Base-by-base conservation (phyloP, 2,329 filamentous ascomycete genomes). In the Verticillium nubilum region DNA sequence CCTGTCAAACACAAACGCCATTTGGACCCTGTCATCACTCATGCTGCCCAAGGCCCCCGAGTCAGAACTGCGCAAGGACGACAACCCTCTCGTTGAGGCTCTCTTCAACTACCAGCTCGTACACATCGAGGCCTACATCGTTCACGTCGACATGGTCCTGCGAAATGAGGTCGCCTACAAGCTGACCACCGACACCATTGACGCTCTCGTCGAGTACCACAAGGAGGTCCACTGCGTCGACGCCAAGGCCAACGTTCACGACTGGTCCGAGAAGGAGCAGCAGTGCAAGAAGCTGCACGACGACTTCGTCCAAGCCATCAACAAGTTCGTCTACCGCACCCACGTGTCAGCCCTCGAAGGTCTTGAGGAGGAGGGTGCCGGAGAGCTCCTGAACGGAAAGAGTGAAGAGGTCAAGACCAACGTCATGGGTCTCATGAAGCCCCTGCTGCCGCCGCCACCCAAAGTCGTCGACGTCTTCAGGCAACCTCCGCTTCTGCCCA, bases 161-260 rank as follows among this genome's bases (percentile, higher is more conserved):
- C 90, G 93, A 76, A 95, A 96, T 74, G 95, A 98, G 80, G 92
- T 99, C 70, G 95, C 93, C 67, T 98, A 93, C 85, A 99, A 99
- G 84, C 85, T 99, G 70, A 98, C 93, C 26, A 86, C 88, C 60
- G 95, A 98, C 73, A 92, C 93, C 63, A 99, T 99, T 77, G 92
- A 97, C 70, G 79, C 90, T 57, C 85, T 99, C 65, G 89, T 97
- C 73, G 91, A 97, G 73, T 96, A 96, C 76, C 95, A 99, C 84
- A 93, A 95, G 81, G 91, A 97, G 65, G 85, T 98, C 68, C 93
- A 96, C 81, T 96, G 91, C 67, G 85, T 93, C 69, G 91, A 99
- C 73, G 88, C 91, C 69, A 91, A 92, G 66, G 91, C 92, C 68
- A 91, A 83, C 74, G 96, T 92, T 56, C 96, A 92, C 81, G 88